Conservation (phyloP, 129 eudicot species). For the Escallonia herrerae region DNA sequence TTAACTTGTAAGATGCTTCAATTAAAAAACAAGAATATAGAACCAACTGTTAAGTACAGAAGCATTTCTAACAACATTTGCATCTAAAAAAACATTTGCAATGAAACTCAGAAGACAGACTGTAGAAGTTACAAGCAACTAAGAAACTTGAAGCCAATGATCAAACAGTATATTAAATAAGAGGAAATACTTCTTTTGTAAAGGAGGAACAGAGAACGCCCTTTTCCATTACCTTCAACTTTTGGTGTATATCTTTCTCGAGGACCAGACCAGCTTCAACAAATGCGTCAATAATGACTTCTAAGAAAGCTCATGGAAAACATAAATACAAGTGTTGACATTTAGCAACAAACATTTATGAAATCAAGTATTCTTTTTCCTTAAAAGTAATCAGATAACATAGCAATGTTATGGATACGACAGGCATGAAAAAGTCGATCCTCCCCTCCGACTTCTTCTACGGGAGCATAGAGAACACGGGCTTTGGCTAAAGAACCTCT, state of each 20-base stretch:
- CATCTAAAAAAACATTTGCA: too few relatives aligned
- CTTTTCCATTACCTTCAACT: conserved; percentile 47
- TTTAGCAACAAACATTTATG: neutral
- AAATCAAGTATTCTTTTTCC: neutral
- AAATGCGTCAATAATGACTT: conserved; percentile 76
- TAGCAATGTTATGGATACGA: conserved; percentile 57
- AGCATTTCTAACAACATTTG: too few relatives aligned
- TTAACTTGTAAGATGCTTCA: too few relatives aligned
- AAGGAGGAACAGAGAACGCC: neutral
- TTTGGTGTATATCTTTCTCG: conserved; percentile 52
- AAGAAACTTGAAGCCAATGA: too few relatives aligned
- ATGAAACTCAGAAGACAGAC: too few relatives aligned
- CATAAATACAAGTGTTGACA: neutral
- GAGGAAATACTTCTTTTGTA: neutral
- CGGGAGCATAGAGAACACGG: conserved; percentile 84
- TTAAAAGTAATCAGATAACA: neutral
- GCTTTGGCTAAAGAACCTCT: conserved; percentile 79
- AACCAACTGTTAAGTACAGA: too few relatives aligned
- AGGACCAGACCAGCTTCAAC: conserved; percentile 88
- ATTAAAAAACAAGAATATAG: too few relatives aligned
- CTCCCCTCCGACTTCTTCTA: conserved; percentile 82
- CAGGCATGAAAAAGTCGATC: conserved; percentile 77
- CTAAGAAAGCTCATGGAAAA: conserved; percentile 57
- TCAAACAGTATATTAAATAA: too few relatives aligned
- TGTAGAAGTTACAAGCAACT: too few relatives aligned